Evolutionary conservation across 2,329 filamentous ascomycete genomes (phyloP), one percentile per base, ranked within the genome.

Genomic region (Rhinocladiella mackenziei): DNA sequence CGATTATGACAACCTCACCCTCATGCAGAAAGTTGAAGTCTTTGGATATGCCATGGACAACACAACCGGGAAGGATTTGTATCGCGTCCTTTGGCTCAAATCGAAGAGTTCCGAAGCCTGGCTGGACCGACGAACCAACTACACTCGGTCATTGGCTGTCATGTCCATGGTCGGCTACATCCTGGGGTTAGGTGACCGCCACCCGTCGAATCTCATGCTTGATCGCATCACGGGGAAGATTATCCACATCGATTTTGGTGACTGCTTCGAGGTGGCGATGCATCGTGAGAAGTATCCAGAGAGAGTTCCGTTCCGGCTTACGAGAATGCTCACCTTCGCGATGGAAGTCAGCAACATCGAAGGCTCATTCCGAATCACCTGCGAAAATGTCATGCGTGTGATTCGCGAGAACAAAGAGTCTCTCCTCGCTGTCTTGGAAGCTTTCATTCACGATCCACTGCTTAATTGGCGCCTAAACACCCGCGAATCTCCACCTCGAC

Each of bases 161-260:
- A 99, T 98, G 92, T 96, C 89, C n/a, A 98, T 99, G 89, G 92
- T 97, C n/a, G 92, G 92, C 53, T 99, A 99, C 66, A 97, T 99
- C 54, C 80, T 99, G 15, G 94, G 92, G 48, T 75, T 99, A 10
- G 92, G 92, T 42, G 92, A 99, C 69, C 83, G 94, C 35, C 92
- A 99, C 68, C 94, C 94, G 26, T 96, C 89, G 49, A 99, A 99
- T 65, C 71, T 99, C 60, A 94, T 98, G 84, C 83, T 99, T 29
- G 92, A 98, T 65, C 84, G 89, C 28, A 81, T 94, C 50, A 97
- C 91, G 1, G 92, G 92, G 62, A 95, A 94, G 72, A 92, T 98
- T 52, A 84, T 98, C 55, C 92, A 99, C 64, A 97, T 98, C 58
- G 92, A 99, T 72, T 98, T 98, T 60, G 94, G 92, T 58, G 92